Evolutionary conservation across 2,329 filamentous ascomycete species (phyloP).

Genomic region (Plectosphaerella plurivora): DNA sequence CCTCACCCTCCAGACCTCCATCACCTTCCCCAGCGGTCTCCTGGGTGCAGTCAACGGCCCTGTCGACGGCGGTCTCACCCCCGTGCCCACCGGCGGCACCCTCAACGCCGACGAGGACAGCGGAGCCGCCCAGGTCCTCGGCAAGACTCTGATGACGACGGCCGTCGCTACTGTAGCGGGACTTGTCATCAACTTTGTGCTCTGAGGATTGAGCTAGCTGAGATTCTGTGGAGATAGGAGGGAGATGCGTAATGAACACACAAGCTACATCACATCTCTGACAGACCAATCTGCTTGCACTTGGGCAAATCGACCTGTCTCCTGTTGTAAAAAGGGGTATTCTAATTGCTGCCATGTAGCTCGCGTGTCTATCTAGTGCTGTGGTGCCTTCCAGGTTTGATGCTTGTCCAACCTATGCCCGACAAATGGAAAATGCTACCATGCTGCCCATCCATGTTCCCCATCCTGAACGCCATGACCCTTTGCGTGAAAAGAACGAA

Average conservation of each 20-base stretch:
- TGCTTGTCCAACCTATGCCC: no score
- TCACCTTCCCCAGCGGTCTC: neutral
- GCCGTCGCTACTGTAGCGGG: neutral
- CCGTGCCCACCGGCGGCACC: neutral
- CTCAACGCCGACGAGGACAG: neutral
- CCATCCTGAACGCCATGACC: no score
- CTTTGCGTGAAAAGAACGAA: neutral
- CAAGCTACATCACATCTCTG: neutral
- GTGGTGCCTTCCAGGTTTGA: no score
- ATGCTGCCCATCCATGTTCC: no score
- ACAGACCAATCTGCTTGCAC: no score
- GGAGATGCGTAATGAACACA: neutral
- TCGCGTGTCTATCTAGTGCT: no score
- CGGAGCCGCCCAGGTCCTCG: neutral
- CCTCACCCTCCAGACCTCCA: conserved; percentile 1
- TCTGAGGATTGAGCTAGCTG: neutral
- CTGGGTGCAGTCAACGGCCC: neutral
- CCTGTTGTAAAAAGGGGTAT: no score
- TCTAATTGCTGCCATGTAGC: no score
- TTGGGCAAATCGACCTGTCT: no score
- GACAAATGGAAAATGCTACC: no score
- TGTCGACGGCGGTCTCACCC: neutral
- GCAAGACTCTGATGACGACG: neutral
- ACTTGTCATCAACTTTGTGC: neutral
- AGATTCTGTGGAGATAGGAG: neutral